These are phyloP conservation scores for Bodo saltans DNA, from an alignment of 78 protist genomes.

Conservation along the genomic window DNA sequence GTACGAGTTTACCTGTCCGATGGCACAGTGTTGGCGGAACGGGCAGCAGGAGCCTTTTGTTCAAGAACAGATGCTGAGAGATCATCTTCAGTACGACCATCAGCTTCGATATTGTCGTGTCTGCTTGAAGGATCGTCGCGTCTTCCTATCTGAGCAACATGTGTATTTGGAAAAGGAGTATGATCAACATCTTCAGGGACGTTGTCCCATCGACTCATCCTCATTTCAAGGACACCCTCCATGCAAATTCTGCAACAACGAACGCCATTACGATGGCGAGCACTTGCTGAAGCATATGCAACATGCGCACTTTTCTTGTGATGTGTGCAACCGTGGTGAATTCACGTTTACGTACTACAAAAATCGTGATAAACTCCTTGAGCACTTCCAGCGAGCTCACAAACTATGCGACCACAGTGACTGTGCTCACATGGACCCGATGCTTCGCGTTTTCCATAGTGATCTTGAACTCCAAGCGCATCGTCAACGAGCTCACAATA, in stretches of 20 bases:
- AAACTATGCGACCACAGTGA: background rate
- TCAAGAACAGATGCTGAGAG: background rate
- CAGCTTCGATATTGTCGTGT: background rate
- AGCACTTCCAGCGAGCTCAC: background rate
- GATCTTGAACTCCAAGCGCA: background rate
- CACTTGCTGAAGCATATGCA: background rate
- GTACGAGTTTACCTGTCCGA: too few relatives aligned
- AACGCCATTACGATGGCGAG: background rate
- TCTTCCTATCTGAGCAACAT: background rate
- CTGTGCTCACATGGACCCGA: background rate
- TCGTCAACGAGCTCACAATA: background rate
- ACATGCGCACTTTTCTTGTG: background rate
- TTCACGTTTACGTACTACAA: background rate
- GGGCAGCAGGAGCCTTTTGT: too few relatives aligned
- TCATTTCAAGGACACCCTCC: background rate
- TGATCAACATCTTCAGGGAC: background rate
- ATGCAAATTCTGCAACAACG: background rate
- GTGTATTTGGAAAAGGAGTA: background rate
- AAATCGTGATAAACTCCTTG: background rate
- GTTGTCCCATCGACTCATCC: background rate
- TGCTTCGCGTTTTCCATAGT: background rate
- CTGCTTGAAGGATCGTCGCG: background rate
- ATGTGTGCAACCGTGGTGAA: background rate
- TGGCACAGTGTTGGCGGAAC: too few relatives aligned
- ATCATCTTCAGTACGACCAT: background rate